Evolutionary conservation across 176 grass and related monocot genomes (phyloP).

Genomic region (Leersia perrieri): DNA sequence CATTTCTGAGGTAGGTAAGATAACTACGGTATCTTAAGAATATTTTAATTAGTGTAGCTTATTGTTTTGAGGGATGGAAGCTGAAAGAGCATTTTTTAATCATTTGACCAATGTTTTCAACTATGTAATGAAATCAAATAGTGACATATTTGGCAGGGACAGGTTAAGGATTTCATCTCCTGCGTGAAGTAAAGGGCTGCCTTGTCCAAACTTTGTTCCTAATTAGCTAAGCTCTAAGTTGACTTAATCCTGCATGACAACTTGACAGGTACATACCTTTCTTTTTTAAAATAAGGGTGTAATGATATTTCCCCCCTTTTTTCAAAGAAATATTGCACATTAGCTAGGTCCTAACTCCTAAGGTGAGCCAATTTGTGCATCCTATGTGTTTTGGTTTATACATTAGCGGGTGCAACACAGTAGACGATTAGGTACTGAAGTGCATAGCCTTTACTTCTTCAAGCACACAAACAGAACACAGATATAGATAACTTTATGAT

Average conservation of each 20-base stretch:
- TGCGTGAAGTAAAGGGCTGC: conserved; percentile 33
- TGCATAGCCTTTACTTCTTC: conserved; percentile 20
- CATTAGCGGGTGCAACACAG: background rate
- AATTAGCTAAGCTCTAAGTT: conserved; percentile 28
- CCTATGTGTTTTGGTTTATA: background rate
- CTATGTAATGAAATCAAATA: conserved; percentile 26
- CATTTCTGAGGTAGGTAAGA: conserved; percentile 28
- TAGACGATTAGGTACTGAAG: conserved; percentile 23
- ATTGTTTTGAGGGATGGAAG: conserved; percentile 30
- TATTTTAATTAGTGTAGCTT: conserved; percentile 19
- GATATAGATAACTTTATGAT: conserved; percentile 27
- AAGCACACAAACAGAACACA: conserved; percentile 7
- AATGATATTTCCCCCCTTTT: background rate
- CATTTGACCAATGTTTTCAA: conserved; percentile 51
- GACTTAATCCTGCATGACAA: conserved; percentile 20
- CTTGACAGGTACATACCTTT: background rate
- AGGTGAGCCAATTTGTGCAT: background rate
- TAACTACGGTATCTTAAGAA: conserved; percentile 11
- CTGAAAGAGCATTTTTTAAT: conserved; percentile 18
- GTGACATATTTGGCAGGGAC: conserved; percentile 22
- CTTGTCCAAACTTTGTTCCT: conserved; percentile 28
- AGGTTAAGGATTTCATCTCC: conserved; percentile 30
- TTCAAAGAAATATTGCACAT: background rate
- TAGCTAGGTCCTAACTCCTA: background rate
- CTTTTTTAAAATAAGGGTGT: background rate